Percentiles rank a stretch among this genome's conserved stretches.
Conservation (phyloP, 164 flowering plant species). For the Cinnamomum micranthum region DNA sequence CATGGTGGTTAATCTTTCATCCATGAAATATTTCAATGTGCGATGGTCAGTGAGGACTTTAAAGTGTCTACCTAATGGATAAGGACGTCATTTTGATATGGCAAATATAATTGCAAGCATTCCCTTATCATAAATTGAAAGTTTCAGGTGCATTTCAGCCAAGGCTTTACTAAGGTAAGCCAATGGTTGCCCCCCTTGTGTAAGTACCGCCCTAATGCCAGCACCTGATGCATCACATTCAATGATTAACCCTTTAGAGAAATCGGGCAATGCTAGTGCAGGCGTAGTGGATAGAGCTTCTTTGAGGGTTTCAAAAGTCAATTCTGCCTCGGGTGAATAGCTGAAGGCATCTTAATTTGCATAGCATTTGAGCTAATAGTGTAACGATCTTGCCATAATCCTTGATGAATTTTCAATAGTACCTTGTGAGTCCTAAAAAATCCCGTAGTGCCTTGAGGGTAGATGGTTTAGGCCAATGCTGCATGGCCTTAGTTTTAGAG, state of each 20-base stretch:
- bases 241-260: background rate
- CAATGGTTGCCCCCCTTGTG: background rate
- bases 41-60: background rate
- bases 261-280: background rate
- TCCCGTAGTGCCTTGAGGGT: background rate
- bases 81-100: background rate
- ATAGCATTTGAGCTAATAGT: background rate
- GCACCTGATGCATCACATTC: constrained; percentile 2
- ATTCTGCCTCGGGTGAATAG: background rate
- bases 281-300: background rate
- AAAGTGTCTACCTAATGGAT: background rate
- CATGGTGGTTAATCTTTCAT: no score
- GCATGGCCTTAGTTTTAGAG: background rate
- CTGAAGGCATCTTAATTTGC: background rate
- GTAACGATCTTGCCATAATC: background rate
- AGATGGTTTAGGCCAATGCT: background rate
- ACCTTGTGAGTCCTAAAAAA: constrained; percentile 2
- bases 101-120: background rate
- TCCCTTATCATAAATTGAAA: background rate
- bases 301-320: background rate
- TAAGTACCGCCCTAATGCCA: background rate
- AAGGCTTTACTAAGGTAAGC: background rate
- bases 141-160: no score
- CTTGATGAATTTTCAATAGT: background rate
- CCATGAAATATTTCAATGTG: no score